A percentile compares a stretch with the other conserved stretches of the same genome.
Evolutionary conservation across 768 basidiomycete genomes (phyloP).

Genomic region (Termitomyces sp.): DNA sequence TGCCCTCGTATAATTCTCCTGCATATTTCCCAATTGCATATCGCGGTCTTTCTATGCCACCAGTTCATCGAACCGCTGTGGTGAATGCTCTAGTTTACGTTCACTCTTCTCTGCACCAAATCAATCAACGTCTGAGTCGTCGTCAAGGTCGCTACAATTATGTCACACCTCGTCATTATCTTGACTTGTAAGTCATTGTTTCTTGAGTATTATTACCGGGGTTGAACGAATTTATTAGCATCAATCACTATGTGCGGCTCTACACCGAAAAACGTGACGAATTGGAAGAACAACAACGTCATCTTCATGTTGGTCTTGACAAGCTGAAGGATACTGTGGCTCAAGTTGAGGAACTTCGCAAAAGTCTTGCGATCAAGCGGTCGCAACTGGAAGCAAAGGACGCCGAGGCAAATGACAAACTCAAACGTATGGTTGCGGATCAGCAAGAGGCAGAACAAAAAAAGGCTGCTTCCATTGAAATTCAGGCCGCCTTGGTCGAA

Average conservation of each 20-base stretch:
- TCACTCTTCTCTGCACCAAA: slow-evolving; percentile 82
- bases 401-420: slow-evolving; percentile 93
- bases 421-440: slow-evolving; percentile 96
- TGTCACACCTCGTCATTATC: slow-evolving; percentile 94
- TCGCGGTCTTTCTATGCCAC: slow-evolving; percentile 79
- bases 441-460: slow-evolving; percentile 99
- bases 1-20: slow-evolving; percentile 76
- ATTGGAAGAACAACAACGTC: slow-evolving; percentile 96
- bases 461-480: slow-evolving; percentile 93
- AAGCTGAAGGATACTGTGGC: slow-evolving; percentile 94
- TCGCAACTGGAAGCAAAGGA: slow-evolving; percentile 91
- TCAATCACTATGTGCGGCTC: slow-evolving; percentile 94
- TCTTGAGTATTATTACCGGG: not conserved
- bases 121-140: slow-evolving; percentile 85
- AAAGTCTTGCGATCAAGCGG: slow-evolving; percentile 91
- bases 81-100: slow-evolving; percentile 92
- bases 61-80: slow-evolving; percentile 83
- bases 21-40: slow-evolving; percentile 86
- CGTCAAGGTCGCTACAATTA: slow-evolving; percentile 96
- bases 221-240: slow-evolving; percentile 41
- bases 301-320: slow-evolving; percentile 96
- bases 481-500: slow-evolving; percentile 88
- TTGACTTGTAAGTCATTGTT: slow-evolving; percentile 81
- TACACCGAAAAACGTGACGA: slow-evolving; percentile 97
- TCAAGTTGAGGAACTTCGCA: slow-evolving; percentile 93